Evolutionary conservation across 2,329 filamentous ascomycete genomes (phyloP), one percentile per base, ranked within the genome.

Genomic region (Epichloe baconii): DNA sequence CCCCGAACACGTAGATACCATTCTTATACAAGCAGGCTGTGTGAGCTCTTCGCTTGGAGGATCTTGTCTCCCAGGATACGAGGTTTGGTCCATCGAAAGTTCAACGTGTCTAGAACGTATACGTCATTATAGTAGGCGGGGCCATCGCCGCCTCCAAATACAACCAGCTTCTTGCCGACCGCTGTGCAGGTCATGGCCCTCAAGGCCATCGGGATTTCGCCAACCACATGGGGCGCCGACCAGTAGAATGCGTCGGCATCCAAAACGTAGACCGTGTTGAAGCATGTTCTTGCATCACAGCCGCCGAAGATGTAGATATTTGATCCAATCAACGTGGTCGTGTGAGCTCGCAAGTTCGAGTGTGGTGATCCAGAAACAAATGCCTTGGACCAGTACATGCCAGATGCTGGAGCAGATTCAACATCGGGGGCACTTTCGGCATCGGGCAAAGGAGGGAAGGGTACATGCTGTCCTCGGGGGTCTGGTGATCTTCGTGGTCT

Each of bases 151-250:
- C 82, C 82, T 50, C 82, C 82, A 60, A 86, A 85, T 2, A 86
- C 73, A 43, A 86, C 76, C 31, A 86, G 71, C 64, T 83, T 85
- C 69, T 84, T 84, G 57, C 80, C 80, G 19, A 85, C 80, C 23
- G 82, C 80, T 4, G 82, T 86, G 61, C 80, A 84, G 5, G 82
- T 85, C 82, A 86, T 86, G 57, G 82, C 82, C 40, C 82, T 74
- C 54, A 86, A 68, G 14, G 82, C 81, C 51, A 78, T 72, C 12
- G 82, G 82, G 6, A 82, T 71, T 11, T 85, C 80, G 54, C 82
- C 82, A 11, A 76, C 74, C 26, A 85, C 79, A 56, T 75, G 71
- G n/a, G 82, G 82, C 52, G 72, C 70, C 35, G 78, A 83, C 80
- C 82, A 85, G 65, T 83, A 78, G 65, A 85, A 85, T 34, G 81